Evolutionary conservation across 768 basidiomycete species (phyloP).

Genomic region (Boletus sp.): DNA sequence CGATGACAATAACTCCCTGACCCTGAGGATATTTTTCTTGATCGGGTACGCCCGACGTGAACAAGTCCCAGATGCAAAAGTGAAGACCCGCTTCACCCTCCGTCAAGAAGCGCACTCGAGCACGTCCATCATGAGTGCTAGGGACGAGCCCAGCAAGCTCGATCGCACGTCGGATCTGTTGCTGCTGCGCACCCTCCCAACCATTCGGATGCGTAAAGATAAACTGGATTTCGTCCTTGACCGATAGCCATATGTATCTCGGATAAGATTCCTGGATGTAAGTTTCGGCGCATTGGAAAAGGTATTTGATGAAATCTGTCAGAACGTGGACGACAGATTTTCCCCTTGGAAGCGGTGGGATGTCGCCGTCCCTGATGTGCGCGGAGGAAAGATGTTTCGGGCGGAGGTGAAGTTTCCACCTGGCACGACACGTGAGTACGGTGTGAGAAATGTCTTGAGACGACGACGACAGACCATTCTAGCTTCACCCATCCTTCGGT

Average conservation of each 20-base stretch:
- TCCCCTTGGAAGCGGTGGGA: constrained; percentile 39
- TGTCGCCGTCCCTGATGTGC: constrained; percentile 12
- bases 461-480: constrained; percentile 35
- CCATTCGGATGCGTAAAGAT: constrained; percentile 62
- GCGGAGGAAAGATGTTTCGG: constrained; percentile 28
- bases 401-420: constrained; percentile 39
- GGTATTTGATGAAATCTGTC: constrained; percentile 43
- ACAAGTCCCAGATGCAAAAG: constrained; percentile 45
- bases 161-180: constrained; percentile 50
- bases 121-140: constrained; percentile 34
- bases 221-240: constrained; percentile 43
- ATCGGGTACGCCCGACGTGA: constrained; percentile 8
- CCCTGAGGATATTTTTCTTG: constrained; percentile 16
- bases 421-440: constrained; percentile 6
- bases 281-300: constrained; percentile 39
- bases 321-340: constrained; percentile 41
- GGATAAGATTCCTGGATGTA: constrained; percentile 47
- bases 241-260: constrained; percentile 42
- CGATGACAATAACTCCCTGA: constrained; percentile 42
- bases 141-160: constrained; percentile 49
- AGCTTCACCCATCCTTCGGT: constrained; percentile 27
- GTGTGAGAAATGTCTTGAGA: not conserved
- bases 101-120: constrained; percentile 50
- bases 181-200: constrained; percentile 59
- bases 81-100: constrained; percentile 63